Evolutionary conservation across 768 basidiomycete genomes (phyloP), one percentile per base, ranked within the genome.

Genomic region (Lepiota subincarnata): DNA sequence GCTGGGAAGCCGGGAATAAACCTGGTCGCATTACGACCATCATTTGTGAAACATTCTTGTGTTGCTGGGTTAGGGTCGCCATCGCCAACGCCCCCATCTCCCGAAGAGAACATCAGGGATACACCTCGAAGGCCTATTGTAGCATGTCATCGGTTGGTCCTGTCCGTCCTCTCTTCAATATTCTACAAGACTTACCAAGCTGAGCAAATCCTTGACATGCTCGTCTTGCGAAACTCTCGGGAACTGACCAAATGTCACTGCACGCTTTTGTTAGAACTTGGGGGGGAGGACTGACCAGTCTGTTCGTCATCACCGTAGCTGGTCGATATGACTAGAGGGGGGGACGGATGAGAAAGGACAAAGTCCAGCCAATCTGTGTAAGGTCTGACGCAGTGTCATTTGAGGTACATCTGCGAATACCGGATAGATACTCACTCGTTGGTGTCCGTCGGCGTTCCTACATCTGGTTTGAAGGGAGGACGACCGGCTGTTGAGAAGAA

Each of bases 231-330:
- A 76, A 84, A 53, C 64, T 71, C 39, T 66, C 48, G 4, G 86
- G 84, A 10, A 88, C 84, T 81, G 46, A 34, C 13, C 10, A 24
- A 4, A 28, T n/a, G 43, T 44, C 14, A 31, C 8, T 14, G 0
- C 26, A 4, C 7, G 43, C 10, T 16, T 18, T 34, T 11, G 24
- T 39, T 14, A 3, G 22, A 18, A 18, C 50, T 40, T 20, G 40
- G 12, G 16, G 14, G 8, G 6, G 8, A 40, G 34, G 12, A 20
- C 64, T 19, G 41, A 82, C 83, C 82, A 12, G 83, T 82, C 61
- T 85, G 83, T 53, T 89, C 87, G 50, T 81, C 75, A 43, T 87
- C 86, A 1, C 75, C 82, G 61, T 88, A 88, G 59, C 81, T 83
- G 0, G 82, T 87, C 1, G 84, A 83, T 24, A 88, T 84, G 2